Conservation (phyloP, 2,329 filamentous ascomycete species). For the Aspergillus jensenii region DNA sequence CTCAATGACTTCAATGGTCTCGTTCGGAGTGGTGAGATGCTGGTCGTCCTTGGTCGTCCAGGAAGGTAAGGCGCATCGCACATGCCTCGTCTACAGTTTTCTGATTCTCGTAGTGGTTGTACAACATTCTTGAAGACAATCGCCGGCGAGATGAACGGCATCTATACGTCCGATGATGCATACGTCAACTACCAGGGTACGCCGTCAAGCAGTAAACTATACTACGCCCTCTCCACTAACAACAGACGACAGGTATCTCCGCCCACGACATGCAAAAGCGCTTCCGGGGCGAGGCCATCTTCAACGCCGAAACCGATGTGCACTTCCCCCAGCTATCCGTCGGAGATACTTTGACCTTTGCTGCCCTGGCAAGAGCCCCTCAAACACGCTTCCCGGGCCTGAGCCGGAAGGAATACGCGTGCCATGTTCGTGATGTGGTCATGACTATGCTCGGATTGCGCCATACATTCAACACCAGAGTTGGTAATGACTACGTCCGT, state of each 20-base stretch:
- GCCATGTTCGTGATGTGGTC: conserved; percentile 45
- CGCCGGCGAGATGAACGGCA: conserved; percentile 78
- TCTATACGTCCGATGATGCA: conserved; percentile 67
- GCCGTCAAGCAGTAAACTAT: too few relatives aligned
- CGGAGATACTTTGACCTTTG: conserved; percentile 76
- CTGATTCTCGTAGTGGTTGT: conserved; percentile 49
- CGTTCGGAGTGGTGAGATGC: conserved; percentile 57
- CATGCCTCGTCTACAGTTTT: too few relatives aligned
- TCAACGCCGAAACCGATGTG: conserved; percentile 79
- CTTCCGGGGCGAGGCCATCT: conserved; percentile 85
- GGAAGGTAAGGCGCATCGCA: conserved; percentile 26
- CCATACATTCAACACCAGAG: conserved; percentile 53
- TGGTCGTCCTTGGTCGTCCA: conserved; percentile 55
- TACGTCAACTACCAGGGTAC: conserved; percentile 74
- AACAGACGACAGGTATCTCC: conserved; percentile 26
- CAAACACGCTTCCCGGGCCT: conserved; percentile 38
- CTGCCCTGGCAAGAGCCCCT: conserved; percentile 66
- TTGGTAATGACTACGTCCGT: conserved; percentile 56
- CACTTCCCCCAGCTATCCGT: conserved; percentile 78
- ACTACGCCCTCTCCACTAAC: too few relatives aligned
- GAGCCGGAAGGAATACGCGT: conserved; percentile 44
- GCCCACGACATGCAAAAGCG: conserved; percentile 54
- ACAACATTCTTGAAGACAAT: conserved; percentile 87
- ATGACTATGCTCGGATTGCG: conserved; percentile 46
- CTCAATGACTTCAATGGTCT: conserved; percentile 64